Conservation (phyloP, 345 rosid genomes). For the Arabis alpina region DNA sequence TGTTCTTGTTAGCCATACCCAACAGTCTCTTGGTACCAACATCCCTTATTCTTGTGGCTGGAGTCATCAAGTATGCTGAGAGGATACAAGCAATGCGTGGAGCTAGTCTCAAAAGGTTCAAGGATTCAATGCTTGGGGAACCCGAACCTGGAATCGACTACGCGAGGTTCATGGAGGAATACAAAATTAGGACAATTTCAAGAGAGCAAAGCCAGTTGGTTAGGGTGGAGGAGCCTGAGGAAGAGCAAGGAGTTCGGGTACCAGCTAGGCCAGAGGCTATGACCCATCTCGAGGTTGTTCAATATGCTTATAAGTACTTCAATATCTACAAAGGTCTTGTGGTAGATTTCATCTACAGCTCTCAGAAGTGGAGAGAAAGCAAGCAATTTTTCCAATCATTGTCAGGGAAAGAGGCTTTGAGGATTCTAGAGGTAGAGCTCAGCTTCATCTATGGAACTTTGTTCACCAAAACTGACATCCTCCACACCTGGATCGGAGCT, state of each 20-base stretch:
- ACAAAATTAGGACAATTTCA: not conserved
- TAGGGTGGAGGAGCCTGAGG: constrained; percentile 7
- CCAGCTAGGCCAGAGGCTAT: not conserved
- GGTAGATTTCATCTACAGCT: constrained; percentile 35
- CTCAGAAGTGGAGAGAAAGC: constrained; percentile 9
- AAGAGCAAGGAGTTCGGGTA: not conserved
- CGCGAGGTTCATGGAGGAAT: constrained; percentile 28
- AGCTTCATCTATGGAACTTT: constrained; percentile 49
- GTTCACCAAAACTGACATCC: constrained; percentile 46
- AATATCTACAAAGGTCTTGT: constrained; percentile 47
- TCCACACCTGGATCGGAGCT: constrained; percentile 16
- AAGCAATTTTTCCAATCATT: not conserved
- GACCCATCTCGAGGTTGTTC: constrained; percentile 28
- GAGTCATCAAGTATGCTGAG: constrained; percentile 47
- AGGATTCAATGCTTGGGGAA: constrained; percentile 28
- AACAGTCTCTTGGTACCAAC: constrained; percentile 7
- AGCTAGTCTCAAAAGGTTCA: constrained; percentile 40
- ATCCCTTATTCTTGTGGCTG: constrained; percentile 40
- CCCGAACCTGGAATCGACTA: constrained; percentile 32
- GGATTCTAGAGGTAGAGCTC: constrained; percentile 46
- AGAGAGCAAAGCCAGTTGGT: constrained; percentile 7
- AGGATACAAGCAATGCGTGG: constrained; percentile 40
- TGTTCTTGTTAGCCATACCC: constrained; percentile 37
- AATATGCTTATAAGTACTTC: constrained; percentile 36
- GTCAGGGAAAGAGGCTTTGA: constrained; percentile 25